Base-by-base conservation (phyloP, 1,284 basidiomycete species). In the Coniophora puteana region DNA sequence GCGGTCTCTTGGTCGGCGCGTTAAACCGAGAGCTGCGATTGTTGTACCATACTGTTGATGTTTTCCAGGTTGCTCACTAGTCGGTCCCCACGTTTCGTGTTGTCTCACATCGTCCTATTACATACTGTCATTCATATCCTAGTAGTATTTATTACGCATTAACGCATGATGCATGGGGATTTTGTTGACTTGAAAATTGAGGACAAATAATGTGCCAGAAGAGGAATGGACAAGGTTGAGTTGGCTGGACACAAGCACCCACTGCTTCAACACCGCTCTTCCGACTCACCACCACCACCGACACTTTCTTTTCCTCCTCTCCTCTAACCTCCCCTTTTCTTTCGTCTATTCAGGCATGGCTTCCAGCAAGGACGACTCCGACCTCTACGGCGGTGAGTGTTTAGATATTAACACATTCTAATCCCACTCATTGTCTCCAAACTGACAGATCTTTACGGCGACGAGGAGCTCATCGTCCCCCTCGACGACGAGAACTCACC, bases 381-480 rank as follows among this genome's bases (percentile, higher is more conserved):
- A 65, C 48, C 58, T 65, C n/a, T 65, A 65, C 40, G 63, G 63
- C 46, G 63, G 63, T 55, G 45, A 51, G 51, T 27, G 13, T 17
- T 7, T 24, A 28, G 13, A 23, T 26, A 1, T 37, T 10, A n/a
- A 24, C n/a, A n/a, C 4, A 30, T 32, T 16, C 17, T 16, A 18
- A 40, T 26, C 34, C 35, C 29, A 17, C 13, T 23, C 41, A 55
- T 10, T 45, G 21, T 7, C 44, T 26, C 23, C 11, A 4, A 16
- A 34, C 20, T 12, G 36, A 34, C 45, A 69, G 67, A 71, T 46
- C 55, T 69, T 30, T 69, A 69, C 41, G 69, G 69, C 46, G 62
- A 68, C 50, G 67, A n/a, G n/a, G n/a, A 59, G 40, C 70, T 69
- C 40, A 53, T 53, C 2, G 55, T 63, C 22, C 58, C 61, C 13